Conservation (phyloP, 2,329 filamentous ascomycete species). For the Biscogniauxia marginata region DNA sequence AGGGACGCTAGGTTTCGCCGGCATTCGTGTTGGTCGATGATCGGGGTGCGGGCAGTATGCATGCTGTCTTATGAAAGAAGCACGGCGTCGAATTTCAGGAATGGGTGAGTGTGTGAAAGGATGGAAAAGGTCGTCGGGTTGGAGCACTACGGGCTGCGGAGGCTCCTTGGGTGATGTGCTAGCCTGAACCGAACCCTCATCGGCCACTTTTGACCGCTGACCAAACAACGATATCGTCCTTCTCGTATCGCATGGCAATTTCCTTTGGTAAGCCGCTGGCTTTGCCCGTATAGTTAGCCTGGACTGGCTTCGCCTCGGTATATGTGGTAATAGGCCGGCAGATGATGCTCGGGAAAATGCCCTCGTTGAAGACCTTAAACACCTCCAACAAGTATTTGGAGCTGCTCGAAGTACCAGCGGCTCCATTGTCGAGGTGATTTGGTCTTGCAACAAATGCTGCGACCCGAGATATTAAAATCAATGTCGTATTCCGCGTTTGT, state of each 20-base stretch:
- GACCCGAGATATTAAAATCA: not conserved
- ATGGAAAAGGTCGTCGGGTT: constrained; percentile 86
- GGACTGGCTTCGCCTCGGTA: constrained; percentile 7
- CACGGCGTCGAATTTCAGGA: constrained; percentile 80
- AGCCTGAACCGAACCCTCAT: constrained; percentile 15
- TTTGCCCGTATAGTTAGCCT: constrained; percentile 12
- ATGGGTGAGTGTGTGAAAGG: constrained; percentile 86
- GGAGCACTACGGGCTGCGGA: constrained; percentile 43
- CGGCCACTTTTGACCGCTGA: constrained; percentile 20
- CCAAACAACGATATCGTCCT: constrained; percentile 30
- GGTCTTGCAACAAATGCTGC: not conserved
- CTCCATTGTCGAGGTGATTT: constrained; percentile 25
- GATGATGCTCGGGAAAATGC: constrained; percentile 23
- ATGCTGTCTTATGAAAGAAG: constrained; percentile 88
- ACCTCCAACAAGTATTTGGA: constrained; percentile 30
- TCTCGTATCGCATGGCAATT: constrained; percentile 5
- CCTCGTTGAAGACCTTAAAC: constrained; percentile 22
- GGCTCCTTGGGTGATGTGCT: constrained; percentile 17
- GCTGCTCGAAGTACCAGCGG: constrained; percentile 27
- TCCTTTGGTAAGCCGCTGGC: constrained; percentile 2
- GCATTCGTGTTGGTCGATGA: constrained; percentile 72
- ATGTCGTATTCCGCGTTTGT: not conserved
- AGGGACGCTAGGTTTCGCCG: constrained; percentile 64
- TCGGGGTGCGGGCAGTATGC: constrained; percentile 90
- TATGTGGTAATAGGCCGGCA: constrained; percentile 7